phyloP scores from a whole-genome alignment of 2,329 filamentous ascomycete genomes.

The Ophiocordyceps camponoti-rufipedis region DNA sequence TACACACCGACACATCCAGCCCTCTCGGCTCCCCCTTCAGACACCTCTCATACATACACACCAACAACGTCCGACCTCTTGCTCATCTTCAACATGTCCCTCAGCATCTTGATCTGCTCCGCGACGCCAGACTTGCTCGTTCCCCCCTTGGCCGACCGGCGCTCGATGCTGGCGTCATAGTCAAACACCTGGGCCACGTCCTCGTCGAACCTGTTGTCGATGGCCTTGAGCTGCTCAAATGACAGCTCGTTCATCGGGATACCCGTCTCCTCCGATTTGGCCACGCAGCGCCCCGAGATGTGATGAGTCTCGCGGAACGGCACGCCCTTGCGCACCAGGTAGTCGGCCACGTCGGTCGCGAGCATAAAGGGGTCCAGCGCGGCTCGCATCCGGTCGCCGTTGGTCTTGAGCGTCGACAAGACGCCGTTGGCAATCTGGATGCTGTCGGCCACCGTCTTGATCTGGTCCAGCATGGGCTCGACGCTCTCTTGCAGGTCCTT shows the following conservation, averaged over 20 bases:
- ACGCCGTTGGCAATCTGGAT: slow-evolving; percentile 71
- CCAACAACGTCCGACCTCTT: not conserved
- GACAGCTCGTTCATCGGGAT: slow-evolving; percentile 53
- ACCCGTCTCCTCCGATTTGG: slow-evolving; percentile 8
- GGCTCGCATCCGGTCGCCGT: slow-evolving; percentile 59
- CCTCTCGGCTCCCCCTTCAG: too few species aligned
- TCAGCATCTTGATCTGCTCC: slow-evolving; percentile 40
- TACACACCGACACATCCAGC: too few species aligned
- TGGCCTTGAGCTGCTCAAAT: slow-evolving; percentile 44
- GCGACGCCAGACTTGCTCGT: slow-evolving; percentile 53
- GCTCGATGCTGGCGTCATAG: slow-evolving; percentile 70
- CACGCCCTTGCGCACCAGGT: slow-evolving; percentile 45
- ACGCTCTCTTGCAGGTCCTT: slow-evolving; percentile 83
- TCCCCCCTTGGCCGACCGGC: slow-evolving; percentile 57
- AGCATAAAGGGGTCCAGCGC: slow-evolving; percentile 73
- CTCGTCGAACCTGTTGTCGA: slow-evolving; percentile 51
- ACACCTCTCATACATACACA: too few species aligned
- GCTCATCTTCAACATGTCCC: slow-evolving; percentile 12
- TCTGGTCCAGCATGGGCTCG: slow-evolving; percentile 69
- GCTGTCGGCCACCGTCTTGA: slow-evolving; percentile 67
- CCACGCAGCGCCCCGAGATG: slow-evolving; percentile 48
- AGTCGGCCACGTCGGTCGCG: slow-evolving; percentile 51
- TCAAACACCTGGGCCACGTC: slow-evolving; percentile 58
- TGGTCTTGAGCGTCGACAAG: slow-evolving; percentile 50
- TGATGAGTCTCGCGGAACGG: slow-evolving; percentile 71